Conservation (phyloP, 1,139 yeast genomes). For the Suhomyces choctaworum region DNA sequence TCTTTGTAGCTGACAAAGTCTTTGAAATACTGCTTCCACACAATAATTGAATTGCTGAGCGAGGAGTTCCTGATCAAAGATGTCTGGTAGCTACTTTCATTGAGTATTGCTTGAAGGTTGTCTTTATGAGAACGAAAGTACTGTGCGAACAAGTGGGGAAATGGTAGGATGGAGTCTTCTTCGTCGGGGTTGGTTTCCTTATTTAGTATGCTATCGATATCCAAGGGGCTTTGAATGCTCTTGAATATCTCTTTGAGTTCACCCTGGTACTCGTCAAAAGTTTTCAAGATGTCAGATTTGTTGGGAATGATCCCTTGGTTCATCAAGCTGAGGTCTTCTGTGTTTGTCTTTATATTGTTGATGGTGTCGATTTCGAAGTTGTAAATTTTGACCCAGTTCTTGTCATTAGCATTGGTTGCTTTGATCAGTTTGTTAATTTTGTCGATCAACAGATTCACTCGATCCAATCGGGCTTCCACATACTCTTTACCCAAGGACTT, state of each 20-base stretch:
- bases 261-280: conserved; percentile 31
- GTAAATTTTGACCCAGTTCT: conserved; percentile 37
- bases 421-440: conserved; percentile 30
- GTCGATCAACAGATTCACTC: conserved; percentile 34
- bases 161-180: conserved; percentile 25
- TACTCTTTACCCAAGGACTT: conserved; percentile 30
- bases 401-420: conserved; percentile 30
- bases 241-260: conserved; percentile 30
- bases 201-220: conserved; percentile 29
- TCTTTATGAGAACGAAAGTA: conserved; percentile 27
- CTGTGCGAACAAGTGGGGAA: conserved; percentile 30
- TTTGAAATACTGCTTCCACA: conserved; percentile 37
- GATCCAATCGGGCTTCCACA: conserved; percentile 30
- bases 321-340: conserved; percentile 33
- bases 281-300: conserved; percentile 22
- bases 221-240: conserved; percentile 37
- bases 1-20: conserved; percentile 26
- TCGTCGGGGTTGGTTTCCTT: conserved; percentile 9
- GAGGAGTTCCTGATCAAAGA: conserved; percentile 24
- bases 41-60: conserved; percentile 29
- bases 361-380: conserved; percentile 38
- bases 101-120: conserved; percentile 27
- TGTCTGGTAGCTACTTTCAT: conserved; percentile 35
- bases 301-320: conserved; percentile 18
- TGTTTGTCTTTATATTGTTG: conserved; percentile 31